These are phyloP conservation scores for Pinus tabuliformis DNA, from an alignment of 75 land plant species.

Conservation along the genomic window DNA sequence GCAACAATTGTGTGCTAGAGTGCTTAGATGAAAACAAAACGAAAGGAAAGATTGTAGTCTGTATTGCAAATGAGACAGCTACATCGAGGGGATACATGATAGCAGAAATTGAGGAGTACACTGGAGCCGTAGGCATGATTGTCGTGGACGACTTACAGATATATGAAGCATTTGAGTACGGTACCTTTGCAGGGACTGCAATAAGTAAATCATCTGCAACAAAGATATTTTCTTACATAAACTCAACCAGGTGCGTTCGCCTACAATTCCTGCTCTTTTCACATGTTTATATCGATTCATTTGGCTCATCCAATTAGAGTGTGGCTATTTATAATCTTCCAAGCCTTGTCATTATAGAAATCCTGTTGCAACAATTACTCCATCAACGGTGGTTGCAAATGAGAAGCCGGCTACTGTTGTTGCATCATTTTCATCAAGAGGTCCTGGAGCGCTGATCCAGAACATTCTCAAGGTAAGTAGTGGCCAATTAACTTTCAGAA, in stretches of 20 bases:
- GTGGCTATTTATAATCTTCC: too few species aligned
- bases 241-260: constrained; percentile 35
- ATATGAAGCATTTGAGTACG: constrained; percentile 25
- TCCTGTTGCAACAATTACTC: constrained; percentile 57
- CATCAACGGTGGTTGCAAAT: constrained; percentile 23
- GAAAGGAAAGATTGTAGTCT: constrained; percentile 61
- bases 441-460: constrained; percentile 44
- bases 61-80: constrained; percentile 17
- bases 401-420: constrained; percentile 70
- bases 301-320: too few species aligned
- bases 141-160: constrained; percentile 30
- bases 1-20: constrained; percentile 39
- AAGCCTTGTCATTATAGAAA: constrained; percentile 19
- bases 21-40: constrained; percentile 37
- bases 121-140: constrained; percentile 61
- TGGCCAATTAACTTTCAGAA: too few species aligned
- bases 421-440: constrained; percentile 71
- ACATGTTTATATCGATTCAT: too few species aligned
- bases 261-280: too few species aligned
- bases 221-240: constrained; percentile 47
- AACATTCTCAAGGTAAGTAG: constrained; percentile 62
- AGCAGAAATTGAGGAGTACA: constrained; percentile 17
- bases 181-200: constrained; percentile 32
- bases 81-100: constrained; percentile 7
- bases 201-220: constrained; percentile 25